A percentile compares a stretch with the other conserved stretches of the same genome.
phyloP scores from a whole-genome alignment of 345 rosid species.

The Eucalyptus caleyi region DNA sequence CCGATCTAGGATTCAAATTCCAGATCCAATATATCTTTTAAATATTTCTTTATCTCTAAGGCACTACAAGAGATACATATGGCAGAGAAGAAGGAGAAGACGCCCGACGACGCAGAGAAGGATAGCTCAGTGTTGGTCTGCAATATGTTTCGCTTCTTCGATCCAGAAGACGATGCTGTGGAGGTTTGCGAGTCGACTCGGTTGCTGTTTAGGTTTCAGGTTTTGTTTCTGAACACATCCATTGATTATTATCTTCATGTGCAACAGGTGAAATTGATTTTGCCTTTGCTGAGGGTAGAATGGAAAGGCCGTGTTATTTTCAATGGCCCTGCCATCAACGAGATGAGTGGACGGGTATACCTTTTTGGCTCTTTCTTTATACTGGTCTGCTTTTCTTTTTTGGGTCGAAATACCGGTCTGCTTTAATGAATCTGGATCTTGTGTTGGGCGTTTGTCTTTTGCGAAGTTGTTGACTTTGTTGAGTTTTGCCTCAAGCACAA shows the following conservation, averaged over 20 bases:
- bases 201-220: background rate
- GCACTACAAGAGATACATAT: background rate
- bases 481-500: too few species aligned
- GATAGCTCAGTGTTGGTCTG: background rate
- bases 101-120: background rate
- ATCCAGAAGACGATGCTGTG: background rate
- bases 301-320: too few species aligned
- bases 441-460: too few species aligned
- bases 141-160: background rate
- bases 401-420: too few species aligned
- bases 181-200: background rate
- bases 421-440: too few species aligned
- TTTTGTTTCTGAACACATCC: background rate
- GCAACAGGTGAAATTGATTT: background rate
- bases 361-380: too few species aligned
- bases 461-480: too few species aligned
- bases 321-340: too few species aligned
- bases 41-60: background rate
- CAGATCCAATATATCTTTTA: background rate
- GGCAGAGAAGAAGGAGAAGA: background rate
- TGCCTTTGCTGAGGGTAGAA: background rate
- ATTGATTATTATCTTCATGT: background rate
- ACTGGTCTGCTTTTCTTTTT: too few species aligned
- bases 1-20: background rate
- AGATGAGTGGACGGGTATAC: too few species aligned